A percentile compares a stretch with the other conserved stretches of the same genome.
phyloP scores from a whole-genome alignment of 2,329 filamentous ascomycete species.

The Aspergillus bombycis region DNA sequence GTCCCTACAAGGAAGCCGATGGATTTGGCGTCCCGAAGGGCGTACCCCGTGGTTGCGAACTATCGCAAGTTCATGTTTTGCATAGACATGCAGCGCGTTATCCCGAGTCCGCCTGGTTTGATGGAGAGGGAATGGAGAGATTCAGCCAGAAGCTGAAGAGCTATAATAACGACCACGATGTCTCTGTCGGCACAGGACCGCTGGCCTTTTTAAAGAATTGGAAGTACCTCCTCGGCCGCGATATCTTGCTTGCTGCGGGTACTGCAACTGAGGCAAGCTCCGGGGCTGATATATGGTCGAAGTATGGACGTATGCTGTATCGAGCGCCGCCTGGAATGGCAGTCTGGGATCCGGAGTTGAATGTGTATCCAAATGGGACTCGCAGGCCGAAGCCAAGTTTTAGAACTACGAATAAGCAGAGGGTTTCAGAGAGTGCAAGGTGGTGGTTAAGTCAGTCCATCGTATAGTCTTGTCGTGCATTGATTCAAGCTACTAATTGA shows the following conservation, averaged over 20 bases:
- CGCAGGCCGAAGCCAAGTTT: constrained; percentile 53
- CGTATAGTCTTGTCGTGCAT: no score
- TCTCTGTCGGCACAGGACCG: constrained; percentile 49
- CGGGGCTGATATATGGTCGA: constrained; percentile 58
- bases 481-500: not conserved
- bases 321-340: constrained; percentile 52
- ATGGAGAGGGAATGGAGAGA: constrained; percentile 52
- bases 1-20: constrained; percentile 31
- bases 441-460: constrained; percentile 47
- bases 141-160: constrained; percentile 55
- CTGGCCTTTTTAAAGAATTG: constrained; percentile 58
- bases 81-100: constrained; percentile 61
- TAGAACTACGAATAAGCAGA: constrained; percentile 56
- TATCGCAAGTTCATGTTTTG: constrained; percentile 58
- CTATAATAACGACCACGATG: constrained; percentile 43
- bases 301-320: constrained; percentile 57
- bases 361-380: constrained; percentile 50
- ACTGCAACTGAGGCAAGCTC: constrained; percentile 53
- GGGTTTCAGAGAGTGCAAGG: constrained; percentile 55
- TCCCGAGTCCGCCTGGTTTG: constrained; percentile 50
- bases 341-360: constrained; percentile 48
- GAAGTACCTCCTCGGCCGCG: constrained; percentile 40
- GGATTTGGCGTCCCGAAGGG: constrained; percentile 39
- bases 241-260: constrained; percentile 52
- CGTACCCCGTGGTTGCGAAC: constrained; percentile 59